These are phyloP conservation scores for Lasiodiplodia sp. DNA, from an alignment of 2,329 filamentous ascomycete genomes.

Conservation along the genomic window DNA sequence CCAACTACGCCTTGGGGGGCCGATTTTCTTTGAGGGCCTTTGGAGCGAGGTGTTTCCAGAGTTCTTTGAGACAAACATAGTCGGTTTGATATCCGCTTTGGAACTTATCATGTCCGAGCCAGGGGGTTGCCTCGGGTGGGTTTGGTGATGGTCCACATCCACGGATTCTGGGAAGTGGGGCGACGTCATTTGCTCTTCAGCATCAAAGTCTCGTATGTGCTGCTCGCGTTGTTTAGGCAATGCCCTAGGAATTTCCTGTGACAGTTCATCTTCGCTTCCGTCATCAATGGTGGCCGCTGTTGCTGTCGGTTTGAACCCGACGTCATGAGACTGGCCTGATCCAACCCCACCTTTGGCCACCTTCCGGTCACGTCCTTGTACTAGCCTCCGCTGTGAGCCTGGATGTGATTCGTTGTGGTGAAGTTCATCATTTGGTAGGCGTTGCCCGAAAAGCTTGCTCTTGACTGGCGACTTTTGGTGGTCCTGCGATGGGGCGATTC, in stretches of 20 bases:
- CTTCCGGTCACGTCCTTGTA: neutral
- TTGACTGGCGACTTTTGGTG: neutral
- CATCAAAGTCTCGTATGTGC: neutral
- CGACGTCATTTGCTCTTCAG: neutral
- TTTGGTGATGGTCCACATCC: neutral
- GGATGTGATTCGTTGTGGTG: neutral
- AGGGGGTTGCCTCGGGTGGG: neutral
- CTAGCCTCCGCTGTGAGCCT: neutral
- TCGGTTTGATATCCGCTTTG: slow-evolving; percentile 4
- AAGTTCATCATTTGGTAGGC: neutral
- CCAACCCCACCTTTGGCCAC: neutral
- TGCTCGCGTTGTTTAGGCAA: slow-evolving; percentile 13
- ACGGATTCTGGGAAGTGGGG: neutral
- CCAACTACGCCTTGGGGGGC: neutral
- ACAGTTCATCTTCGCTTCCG: slow-evolving; percentile 11
- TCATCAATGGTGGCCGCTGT: neutral
- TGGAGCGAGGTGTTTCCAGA: neutral
- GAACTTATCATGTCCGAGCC: neutral
- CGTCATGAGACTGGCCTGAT: neutral
- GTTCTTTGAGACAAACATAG: neutral
- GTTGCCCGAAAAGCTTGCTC: neutral
- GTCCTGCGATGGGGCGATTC: neutral
- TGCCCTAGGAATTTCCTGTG: neutral
- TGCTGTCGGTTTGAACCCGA: neutral
- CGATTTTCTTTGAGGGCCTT: neutral